Evolutionary conservation across 148 eudicot genomes (phyloP).

Genomic region (Nepenthes mirabilis): DNA sequence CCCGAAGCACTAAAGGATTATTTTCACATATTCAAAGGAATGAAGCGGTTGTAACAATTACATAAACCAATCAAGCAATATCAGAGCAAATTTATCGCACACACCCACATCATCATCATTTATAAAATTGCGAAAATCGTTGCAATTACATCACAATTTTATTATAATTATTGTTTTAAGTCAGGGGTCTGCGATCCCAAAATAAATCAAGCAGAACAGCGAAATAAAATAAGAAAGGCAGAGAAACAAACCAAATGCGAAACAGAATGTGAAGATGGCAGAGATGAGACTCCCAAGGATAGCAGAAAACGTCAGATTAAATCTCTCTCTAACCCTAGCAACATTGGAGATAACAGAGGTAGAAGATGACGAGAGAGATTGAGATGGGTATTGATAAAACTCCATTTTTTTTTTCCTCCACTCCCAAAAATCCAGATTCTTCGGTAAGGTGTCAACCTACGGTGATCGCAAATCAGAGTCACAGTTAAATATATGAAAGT

Average conservation of each 20-base stretch:
- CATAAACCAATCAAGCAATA: too few relatives aligned
- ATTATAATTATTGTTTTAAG: too few relatives aligned
- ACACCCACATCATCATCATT: not conserved
- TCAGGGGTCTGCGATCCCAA: too few relatives aligned
- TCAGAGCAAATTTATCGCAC: too few relatives aligned
- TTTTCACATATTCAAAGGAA: too few relatives aligned
- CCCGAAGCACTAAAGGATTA: too few relatives aligned
- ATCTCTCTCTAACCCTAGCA: constrained; percentile 40
- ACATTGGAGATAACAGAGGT: constrained; percentile 12
- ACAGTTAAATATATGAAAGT: too few relatives aligned
- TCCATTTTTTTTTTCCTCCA: not conserved
- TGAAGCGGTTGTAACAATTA: too few relatives aligned
- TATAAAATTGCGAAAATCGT: not conserved
- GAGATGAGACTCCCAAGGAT: constrained; percentile 67
- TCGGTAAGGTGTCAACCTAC: too few relatives aligned
- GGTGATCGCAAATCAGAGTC: too few relatives aligned
- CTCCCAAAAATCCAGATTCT: not conserved
- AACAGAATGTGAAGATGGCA: constrained; percentile 89
- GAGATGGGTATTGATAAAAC: not conserved
- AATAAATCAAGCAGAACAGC: too few relatives aligned
- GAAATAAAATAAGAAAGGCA: too few relatives aligned
- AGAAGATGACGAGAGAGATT: not conserved
- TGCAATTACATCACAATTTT: not conserved
- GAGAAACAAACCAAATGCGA: constrained; percentile 60
- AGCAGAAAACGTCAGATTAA: constrained; percentile 56